Conservation (phyloP, 169 alveolate species). For the Besnoitia besnoiti region DNA sequence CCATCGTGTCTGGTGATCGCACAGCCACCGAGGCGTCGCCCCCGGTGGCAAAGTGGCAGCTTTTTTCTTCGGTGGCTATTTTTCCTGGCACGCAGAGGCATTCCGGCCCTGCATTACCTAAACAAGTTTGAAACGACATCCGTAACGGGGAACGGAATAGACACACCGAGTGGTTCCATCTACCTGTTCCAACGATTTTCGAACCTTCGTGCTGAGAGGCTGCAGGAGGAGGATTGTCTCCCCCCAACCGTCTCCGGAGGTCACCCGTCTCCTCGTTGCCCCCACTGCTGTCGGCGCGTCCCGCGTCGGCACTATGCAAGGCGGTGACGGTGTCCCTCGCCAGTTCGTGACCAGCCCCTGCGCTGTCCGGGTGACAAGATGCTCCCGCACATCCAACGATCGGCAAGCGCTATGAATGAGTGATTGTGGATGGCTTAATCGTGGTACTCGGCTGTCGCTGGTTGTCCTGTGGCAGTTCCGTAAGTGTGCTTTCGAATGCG, state of each 20-base stretch:
- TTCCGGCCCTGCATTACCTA: no score
- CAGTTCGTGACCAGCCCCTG: not conserved
- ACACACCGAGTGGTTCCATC: no score
- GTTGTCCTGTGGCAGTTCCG: not conserved
- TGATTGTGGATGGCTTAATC: not conserved
- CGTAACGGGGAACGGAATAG: no score
- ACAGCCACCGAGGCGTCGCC: no score
- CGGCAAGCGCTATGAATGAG: not conserved
- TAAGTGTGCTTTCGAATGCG: not conserved
- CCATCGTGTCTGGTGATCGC: no score
- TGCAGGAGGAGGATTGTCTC: not conserved
- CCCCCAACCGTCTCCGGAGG: not conserved
- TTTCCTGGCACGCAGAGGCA: no score
- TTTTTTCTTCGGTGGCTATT: no score
- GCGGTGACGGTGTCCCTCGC: not conserved
- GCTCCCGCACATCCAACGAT: not conserved
- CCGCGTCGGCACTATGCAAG: no score
- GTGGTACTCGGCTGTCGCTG: not conserved
- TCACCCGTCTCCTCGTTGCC: not conserved
- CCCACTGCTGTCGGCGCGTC: not conserved
- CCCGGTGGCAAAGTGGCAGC: no score
- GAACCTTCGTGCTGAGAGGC: not conserved
- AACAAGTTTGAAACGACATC: no score
- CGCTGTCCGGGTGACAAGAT: not conserved
- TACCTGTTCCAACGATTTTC: no score